Conservation (phyloP, 345 rosid genomes). For the Brassica cretica region DNA sequence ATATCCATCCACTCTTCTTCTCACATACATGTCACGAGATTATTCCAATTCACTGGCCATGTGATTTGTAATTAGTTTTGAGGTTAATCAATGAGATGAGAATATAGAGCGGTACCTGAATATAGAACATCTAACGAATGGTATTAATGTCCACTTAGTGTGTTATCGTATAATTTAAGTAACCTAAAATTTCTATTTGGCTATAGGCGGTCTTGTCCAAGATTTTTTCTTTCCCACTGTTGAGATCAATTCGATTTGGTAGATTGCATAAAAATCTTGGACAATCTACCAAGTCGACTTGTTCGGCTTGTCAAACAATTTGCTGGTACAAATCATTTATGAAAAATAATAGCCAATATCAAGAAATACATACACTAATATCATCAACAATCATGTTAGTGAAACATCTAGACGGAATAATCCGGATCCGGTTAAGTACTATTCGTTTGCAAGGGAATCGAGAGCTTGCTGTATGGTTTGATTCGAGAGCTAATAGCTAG, state of each 20-base stretch:
- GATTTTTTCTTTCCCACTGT: not conserved
- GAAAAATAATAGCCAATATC: not conserved
- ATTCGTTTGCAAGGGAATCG: not conserved
- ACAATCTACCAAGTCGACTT: too few species aligned
- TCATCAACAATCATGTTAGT: too few species aligned
- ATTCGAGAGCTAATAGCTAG: not conserved
- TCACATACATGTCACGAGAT: not conserved
- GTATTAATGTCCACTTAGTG: not conserved
- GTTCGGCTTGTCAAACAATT: not conserved
- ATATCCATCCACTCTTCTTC: not conserved
- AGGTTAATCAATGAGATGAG: slow-evolving; percentile 20
- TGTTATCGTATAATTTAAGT: not conserved
- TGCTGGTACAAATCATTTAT: not conserved
- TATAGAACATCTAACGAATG: not conserved
- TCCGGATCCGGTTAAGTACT: not conserved
- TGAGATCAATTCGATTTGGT: too few species aligned
- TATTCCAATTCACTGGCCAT: not conserved
- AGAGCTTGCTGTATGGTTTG: not conserved
- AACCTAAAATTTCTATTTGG: not conserved
- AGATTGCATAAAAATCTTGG: too few species aligned
- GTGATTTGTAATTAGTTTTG: slow-evolving; percentile 11
- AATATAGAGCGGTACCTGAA: not conserved
- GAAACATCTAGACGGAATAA: not conserved
- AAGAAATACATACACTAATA: not conserved
- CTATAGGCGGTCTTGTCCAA: not conserved